Conservation (phyloP, 2,329 filamentous ascomycete genomes). For the Phialocephala sp. region DNA sequence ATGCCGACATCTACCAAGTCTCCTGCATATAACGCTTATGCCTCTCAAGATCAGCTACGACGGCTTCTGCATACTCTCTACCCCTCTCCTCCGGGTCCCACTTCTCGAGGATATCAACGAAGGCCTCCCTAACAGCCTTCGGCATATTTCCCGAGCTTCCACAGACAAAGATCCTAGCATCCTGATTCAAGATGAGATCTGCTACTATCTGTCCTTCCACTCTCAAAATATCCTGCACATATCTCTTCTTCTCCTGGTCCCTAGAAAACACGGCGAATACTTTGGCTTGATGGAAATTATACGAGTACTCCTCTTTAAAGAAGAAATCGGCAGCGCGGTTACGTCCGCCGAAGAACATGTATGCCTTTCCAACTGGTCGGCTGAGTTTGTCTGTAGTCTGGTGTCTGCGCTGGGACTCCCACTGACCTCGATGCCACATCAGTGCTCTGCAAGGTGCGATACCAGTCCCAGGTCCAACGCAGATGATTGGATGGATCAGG, state of each 20-base stretch:
- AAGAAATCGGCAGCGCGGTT: slow-evolving; percentile 79
- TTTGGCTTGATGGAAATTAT: slow-evolving; percentile 50
- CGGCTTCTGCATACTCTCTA: slow-evolving; percentile 58
- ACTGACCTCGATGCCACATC: slow-evolving; percentile 68
- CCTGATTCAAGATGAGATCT: slow-evolving; percentile 52
- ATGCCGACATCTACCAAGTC: slow-evolving; percentile 61
- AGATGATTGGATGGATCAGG: slow-evolving; percentile 61
- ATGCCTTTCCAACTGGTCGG: slow-evolving; percentile 37
- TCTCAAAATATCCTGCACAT: slow-evolving; percentile 60
- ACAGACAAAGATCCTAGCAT: slow-evolving; percentile 62
- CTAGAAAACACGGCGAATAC: slow-evolving; percentile 73
- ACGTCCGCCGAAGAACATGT: slow-evolving; percentile 86
- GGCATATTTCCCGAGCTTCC: slow-evolving; percentile 72
- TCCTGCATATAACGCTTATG: slow-evolving; percentile 65
- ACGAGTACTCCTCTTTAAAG: slow-evolving; percentile 77
- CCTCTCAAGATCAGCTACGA: slow-evolving; percentile 50
- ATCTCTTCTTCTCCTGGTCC: slow-evolving; percentile 68
- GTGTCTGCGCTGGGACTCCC: slow-evolving; percentile 38
- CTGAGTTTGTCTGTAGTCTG: slow-evolving; percentile 12
- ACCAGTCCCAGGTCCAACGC: slow-evolving; percentile 86
- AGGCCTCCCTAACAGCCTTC: slow-evolving; percentile 68
- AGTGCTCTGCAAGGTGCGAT: slow-evolving; percentile 84
- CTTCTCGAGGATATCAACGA: slow-evolving; percentile 61
- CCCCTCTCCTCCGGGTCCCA: slow-evolving; percentile 38
- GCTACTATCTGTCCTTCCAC: slow-evolving; percentile 45